Evolutionary conservation across 2,329 filamentous ascomycete genomes (phyloP), one percentile per base, ranked within the genome.

Genomic region (Lachnellula cervina): DNA sequence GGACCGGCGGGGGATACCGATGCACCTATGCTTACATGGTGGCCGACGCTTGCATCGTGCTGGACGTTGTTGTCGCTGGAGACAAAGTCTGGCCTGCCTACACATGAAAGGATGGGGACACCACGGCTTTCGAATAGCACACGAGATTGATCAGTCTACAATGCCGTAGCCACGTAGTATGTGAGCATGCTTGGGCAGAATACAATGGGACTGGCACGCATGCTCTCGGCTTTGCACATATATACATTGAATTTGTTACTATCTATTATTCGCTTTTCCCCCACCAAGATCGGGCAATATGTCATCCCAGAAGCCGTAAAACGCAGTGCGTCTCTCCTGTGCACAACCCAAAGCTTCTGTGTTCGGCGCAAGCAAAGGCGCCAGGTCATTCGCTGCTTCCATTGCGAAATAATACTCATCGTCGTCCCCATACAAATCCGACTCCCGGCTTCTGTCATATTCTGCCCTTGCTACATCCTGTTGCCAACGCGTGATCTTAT

Each of bases 1-100:
- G 5, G n/a, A 2, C 72, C 28, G 9, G 7, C 3, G 9, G 8
- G 80, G 1, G 72, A 47, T 47, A 4, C 7, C 5, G 23, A 47
- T n/a, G 23, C 21, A 16, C 23, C 35, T 8, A 42, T 37, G 21
- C 21, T 21, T 21, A 2, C 21, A 21, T 21, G 21, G 21, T 21
- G 5, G 40, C 11, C 35, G 25, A 8, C n/a, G 40, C 48, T 14
- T 40, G 38, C 17, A n/a, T 13, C 9, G 28, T 11, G 28, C 9
- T 32, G 28, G 28, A 32, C 11, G 28, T 32, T 11, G 28, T 11
- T 32, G 28, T 32, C 8, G 28, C 9, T 32, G 28, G 8, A 32
- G 28, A 32, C 28, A 11, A 32, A 9, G 28, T 8, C 11, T 8
- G 28, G 2, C 11, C 9, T 32, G 28, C 11, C 28, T 9, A 11